Base-by-base conservation (phyloP, 768 basidiomycete species). In the Pholiota microspora region DNA sequence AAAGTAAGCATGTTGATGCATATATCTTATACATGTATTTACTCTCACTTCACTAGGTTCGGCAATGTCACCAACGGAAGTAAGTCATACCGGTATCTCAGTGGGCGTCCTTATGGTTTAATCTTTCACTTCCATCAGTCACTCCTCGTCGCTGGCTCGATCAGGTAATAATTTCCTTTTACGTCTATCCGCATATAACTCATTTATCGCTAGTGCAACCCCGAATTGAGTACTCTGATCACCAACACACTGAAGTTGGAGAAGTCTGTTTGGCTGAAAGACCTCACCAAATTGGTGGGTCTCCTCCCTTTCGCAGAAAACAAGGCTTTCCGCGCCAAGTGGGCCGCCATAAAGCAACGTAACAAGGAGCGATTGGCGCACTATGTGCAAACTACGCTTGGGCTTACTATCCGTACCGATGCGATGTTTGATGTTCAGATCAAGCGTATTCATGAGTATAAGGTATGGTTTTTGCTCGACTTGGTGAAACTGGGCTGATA, bases 141-240 rank as follows among this genome's bases (percentile, higher is more conserved):
- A 97, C 94, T 18, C 93, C 92, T 46, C 89, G 96, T 59, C 84
- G 96, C 59, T 97, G 92, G 92, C 83, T 95, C 47, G 88, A 93
- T 61, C 89, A 89, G 67, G 82, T 81, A 53, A 5, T 45, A 16
- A 7, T 7, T 23, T 23, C 23, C n/a, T 10, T 3, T 5, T 8
- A 10, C 18, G 9, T 42, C 3, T 4, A 2, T 42, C 27, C 50
- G 3, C 28, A 44, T 15, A 25, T 45, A 2, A 42, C 31, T 32
- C 10, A 15, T 27, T 23, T 35, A n/a, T 42, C 9, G n/a, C 3
- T 3, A 18, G 83, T 95, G 94, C 78, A 99, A 99, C 75, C 93
- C 94, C 7, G 77, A 82, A 44, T 81, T 98, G 38, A 89, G 90
- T 59, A 75, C 78, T 7, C 87, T 99, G 50, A 94, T 98, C 69